A percentile compares a stretch with the other conserved stretches of the same genome.
These are phyloP conservation scores for Codiaeum variegatum DNA, from an alignment of 441 rosid genomes.

Conservation along the genomic window DNA sequence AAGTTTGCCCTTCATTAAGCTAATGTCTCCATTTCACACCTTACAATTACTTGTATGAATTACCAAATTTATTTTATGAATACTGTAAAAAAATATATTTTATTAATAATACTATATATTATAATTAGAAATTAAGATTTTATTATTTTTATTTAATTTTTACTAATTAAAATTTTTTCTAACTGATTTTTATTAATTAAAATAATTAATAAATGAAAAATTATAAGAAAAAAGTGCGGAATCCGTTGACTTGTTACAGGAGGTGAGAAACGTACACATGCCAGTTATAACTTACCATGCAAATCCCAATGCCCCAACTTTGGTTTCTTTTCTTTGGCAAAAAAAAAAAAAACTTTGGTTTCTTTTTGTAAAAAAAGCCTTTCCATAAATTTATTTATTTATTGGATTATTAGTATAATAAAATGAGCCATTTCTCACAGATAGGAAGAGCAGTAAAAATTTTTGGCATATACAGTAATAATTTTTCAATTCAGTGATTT, in stretches of 20 bases:
- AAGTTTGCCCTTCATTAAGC: background rate
- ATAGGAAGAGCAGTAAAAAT: constrained; percentile 1
- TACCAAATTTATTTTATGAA: too few species aligned
- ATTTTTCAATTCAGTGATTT: constrained; percentile 24
- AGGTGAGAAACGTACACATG: constrained; percentile 31
- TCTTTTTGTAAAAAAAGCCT: background rate
- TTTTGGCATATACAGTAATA: constrained; percentile 19
- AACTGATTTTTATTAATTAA: too few species aligned
- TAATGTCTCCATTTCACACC: too few species aligned
- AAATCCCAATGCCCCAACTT: constrained; percentile 23
- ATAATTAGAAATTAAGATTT: too few species aligned
- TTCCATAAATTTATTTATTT: background rate
- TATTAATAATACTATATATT: too few species aligned
- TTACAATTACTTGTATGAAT: too few species aligned
- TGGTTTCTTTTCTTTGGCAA: too few species aligned
- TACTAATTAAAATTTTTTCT: too few species aligned
- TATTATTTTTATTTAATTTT: too few species aligned
- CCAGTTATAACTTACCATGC: constrained; percentile 28
- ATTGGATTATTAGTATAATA: background rate
- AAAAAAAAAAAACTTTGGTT: too few species aligned
- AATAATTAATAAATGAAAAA: too few species aligned
- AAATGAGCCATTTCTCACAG: background rate
- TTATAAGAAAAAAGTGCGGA: background rate
- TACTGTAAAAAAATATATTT: too few species aligned
- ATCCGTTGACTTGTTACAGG: constrained; percentile 43